These are phyloP conservation scores for Aspergillus melleus DNA, from an alignment of 2,329 filamentous ascomycete genomes.

Conservation along the genomic window DNA sequence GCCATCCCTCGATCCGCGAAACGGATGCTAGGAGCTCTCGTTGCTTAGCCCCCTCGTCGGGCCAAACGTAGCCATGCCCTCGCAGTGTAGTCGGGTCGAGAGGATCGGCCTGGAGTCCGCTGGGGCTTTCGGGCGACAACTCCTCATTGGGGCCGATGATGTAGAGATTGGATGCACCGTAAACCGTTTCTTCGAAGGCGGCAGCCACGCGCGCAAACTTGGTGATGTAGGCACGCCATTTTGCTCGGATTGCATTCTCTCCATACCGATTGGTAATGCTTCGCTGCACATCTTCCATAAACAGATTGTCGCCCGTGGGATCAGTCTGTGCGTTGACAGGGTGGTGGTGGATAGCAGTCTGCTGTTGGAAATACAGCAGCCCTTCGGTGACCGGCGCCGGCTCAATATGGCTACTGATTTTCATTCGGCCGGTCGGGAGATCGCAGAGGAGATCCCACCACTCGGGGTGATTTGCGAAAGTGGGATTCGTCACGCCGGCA, in stretches of 20 bases:
- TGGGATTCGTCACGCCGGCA: conserved; percentile 94
- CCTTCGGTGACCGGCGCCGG: conserved; percentile 79
- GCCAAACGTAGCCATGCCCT: conserved; percentile 95
- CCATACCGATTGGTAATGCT: conserved; percentile 85
- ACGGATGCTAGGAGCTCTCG: conserved; percentile 90
- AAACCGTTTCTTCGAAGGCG: conserved; percentile 93
- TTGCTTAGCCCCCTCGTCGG: conserved; percentile 75
- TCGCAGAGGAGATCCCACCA: conserved; percentile 99
- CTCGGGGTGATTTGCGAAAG: conserved; percentile 89
- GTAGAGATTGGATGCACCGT: conserved; percentile 85
- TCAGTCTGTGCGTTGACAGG: conserved; percentile 51
- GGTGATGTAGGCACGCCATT: conserved; percentile 92
- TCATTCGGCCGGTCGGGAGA: conserved; percentile 85
- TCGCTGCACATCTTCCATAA: conserved; percentile 81
- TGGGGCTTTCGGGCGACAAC: conserved; percentile 53
- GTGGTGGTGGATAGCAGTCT: conserved; percentile 40
- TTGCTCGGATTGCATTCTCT: conserved; percentile 84
- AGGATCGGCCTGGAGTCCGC: conserved; percentile 35
- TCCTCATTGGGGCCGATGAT: conserved; percentile 72
- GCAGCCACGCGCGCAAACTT: conserved; percentile 92
- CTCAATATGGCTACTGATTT: conserved; percentile 89
- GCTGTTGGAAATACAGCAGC: conserved; percentile 81
- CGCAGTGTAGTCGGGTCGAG: conserved; percentile 56
- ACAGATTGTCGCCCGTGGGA: conserved; percentile 80
- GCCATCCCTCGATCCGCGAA: conserved; percentile 93